These are phyloP conservation scores for Aspergillus spinulosporus DNA, from an alignment of 2,329 filamentous ascomycete species.

Conservation along the genomic window DNA sequence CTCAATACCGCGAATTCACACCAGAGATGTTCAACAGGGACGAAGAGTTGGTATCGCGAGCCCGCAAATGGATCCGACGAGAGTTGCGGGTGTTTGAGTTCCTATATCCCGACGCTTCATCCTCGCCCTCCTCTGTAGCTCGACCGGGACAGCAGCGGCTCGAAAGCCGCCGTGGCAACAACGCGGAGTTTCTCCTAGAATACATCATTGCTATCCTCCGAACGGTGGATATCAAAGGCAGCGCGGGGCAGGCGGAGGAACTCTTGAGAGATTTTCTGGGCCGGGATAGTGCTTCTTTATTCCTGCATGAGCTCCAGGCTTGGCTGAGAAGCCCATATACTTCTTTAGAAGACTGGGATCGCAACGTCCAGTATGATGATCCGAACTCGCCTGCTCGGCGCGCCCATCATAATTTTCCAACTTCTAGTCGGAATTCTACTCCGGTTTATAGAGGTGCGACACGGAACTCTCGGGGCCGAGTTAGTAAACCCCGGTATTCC, in stretches of 20 bases:
- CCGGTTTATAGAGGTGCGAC: constrained; percentile 23
- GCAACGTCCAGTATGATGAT: constrained; percentile 68
- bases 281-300: constrained; percentile 67
- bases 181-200: constrained; percentile 81
- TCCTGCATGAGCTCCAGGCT: constrained; percentile 79
- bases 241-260: constrained; percentile 74
- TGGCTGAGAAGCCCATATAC: constrained; percentile 81
- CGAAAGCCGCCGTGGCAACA: constrained; percentile 57
- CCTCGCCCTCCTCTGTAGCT: constrained; percentile 27
- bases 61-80: constrained; percentile 76
- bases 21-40: constrained; percentile 65
- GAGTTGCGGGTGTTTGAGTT: constrained; percentile 84
- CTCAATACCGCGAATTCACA: constrained; percentile 72
- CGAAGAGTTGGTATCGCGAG: constrained; percentile 69
- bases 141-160: constrained; percentile 35
- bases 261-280: constrained; percentile 78
- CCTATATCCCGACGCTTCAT: constrained; percentile 49
- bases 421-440: constrained; percentile 25
- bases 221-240: constrained; percentile 77
- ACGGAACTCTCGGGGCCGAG: constrained; percentile 24
- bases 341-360: constrained; percentile 75
- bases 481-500: constrained; percentile 28
- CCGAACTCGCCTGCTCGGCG: neutral
- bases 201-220: constrained; percentile 83
- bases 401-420: constrained; percentile 3